A percentile compares a stretch with the other conserved stretches of the same genome.
Conservation (phyloP, 2,329 filamentous ascomycete species). For the Cadophora sp. region DNA sequence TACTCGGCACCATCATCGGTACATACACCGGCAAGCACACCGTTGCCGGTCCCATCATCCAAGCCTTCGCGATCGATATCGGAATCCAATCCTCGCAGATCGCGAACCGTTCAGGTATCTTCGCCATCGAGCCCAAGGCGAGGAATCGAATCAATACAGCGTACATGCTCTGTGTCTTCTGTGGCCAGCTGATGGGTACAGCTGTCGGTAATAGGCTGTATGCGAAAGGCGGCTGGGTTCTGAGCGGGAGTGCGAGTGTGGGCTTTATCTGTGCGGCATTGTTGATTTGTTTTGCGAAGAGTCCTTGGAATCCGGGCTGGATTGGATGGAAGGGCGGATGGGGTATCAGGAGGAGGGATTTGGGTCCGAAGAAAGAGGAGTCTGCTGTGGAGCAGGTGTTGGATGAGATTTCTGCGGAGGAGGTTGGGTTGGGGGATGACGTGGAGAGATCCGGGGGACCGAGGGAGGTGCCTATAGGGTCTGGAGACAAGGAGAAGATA, state of each 20-base stretch:
- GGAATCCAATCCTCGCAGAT: conserved; percentile 78
- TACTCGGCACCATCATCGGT: conserved; percentile 69
- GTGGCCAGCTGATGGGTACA: conserved; percentile 76
- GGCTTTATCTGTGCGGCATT: conserved; percentile 59
- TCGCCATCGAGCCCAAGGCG: conserved; percentile 72
- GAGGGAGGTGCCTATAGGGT: neutral
- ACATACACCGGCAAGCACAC: conserved; percentile 71
- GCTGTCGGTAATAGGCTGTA: conserved; percentile 64
- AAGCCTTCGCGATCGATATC: conserved; percentile 74
- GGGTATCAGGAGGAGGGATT: conserved; percentile 49
- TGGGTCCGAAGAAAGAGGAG: conserved; percentile 28
- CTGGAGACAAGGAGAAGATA: neutral
- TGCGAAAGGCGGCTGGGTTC: conserved; percentile 61
- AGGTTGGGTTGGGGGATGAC: neutral
- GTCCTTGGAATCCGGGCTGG: conserved; percentile 64
- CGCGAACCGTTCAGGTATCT: conserved; percentile 74
- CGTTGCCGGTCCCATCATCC: conserved; percentile 74
- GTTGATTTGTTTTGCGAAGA: conserved; percentile 54
- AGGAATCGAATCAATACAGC: conserved; percentile 81
- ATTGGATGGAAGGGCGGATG: conserved; percentile 66
- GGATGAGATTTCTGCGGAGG: conserved; percentile 31
- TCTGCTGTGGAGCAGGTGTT: conserved; percentile 30
- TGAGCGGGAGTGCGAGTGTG: conserved; percentile 62
- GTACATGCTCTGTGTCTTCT: conserved; percentile 80
- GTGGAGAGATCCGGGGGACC: neutral